Evolutionary conservation across 257 asterid genomes (phyloP).

Genomic region (Solanum boliviense): DNA sequence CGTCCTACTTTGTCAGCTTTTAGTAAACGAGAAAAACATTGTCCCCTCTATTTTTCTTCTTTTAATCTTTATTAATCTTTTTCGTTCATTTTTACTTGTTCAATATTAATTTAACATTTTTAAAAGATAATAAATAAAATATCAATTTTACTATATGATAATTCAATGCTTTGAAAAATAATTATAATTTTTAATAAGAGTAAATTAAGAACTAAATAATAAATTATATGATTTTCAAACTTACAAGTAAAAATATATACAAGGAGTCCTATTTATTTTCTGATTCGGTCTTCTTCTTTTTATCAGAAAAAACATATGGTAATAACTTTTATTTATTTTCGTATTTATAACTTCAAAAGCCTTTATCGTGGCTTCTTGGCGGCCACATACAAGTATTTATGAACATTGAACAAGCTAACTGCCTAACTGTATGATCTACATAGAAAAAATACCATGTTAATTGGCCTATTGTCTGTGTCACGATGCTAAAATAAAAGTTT

Average conservation of each 20-base stretch:
- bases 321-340: background rate
- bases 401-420: background rate
- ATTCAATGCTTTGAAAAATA: background rate
- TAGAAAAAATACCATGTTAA: background rate
- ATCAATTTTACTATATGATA: too few species aligned
- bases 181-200: background rate
- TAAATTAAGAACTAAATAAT: background rate
- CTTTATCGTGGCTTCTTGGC: background rate
- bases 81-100: too few species aligned
- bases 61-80: too few species aligned
- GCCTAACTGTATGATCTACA: background rate
- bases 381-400: background rate
- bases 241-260: background rate
- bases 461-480: background rate
- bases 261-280: background rate
- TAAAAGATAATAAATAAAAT: too few species aligned
- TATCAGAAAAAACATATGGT: background rate
- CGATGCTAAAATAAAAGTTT: background rate
- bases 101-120: too few species aligned
- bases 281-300: background rate
- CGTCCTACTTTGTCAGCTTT: background rate
- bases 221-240: background rate
- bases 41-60: background rate
- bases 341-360: background rate
- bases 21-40: background rate